Evolutionary conservation across 139 green algal species (phyloP), one percentile per base, ranked within the genome.

Genomic region (Deuterostichococcus epilithicus): DNA sequence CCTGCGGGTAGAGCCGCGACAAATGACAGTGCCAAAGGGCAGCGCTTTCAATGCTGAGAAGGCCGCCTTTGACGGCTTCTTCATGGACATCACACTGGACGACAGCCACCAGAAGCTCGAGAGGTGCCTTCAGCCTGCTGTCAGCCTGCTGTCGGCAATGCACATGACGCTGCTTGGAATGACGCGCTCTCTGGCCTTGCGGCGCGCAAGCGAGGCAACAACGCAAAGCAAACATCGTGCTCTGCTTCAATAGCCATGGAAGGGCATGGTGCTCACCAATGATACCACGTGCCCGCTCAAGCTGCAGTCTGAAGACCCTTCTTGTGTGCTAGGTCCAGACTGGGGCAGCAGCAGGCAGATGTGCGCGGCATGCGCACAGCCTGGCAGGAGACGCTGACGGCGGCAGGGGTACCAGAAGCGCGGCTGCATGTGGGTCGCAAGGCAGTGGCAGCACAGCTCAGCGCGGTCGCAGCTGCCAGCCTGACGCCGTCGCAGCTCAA

Each of bases 41-140:
- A 75, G 52, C 38, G 26, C 76, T 1, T n/a, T 75, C 32, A 37
- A 75, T n/a, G 68, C 68, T 32, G 71, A 77, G 38, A 36, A 72
- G 3, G 83, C 82, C 0, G 70, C 86, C 23, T 65, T 70, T 3
- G 84, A 88, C 67, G 82, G 78, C 26, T 88, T 88, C 68, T 78
- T 74, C 58, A 88, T 88, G 84, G 78, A 88, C 60, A 59, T 87
- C 37, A 81, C 76, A 1, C 68, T 86, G 42, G 70, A 79, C 13
- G 72, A 76, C 36, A 58, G 70, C 23, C 79, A 86, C 65, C 81
- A 86, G 63, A 63, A 74, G 20, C 47, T 68, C 1, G 65, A 68
- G 37, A 85, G 77, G 77, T 74, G 76, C 34, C 59, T 78, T 25
- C 28, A n/a, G n/a, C n/a, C n/a, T n/a, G n/a, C n/a, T n/a, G n/a